Evolutionary conservation across 257 asterid species (phyloP).

Genomic region (Solanum neorickii): DNA sequence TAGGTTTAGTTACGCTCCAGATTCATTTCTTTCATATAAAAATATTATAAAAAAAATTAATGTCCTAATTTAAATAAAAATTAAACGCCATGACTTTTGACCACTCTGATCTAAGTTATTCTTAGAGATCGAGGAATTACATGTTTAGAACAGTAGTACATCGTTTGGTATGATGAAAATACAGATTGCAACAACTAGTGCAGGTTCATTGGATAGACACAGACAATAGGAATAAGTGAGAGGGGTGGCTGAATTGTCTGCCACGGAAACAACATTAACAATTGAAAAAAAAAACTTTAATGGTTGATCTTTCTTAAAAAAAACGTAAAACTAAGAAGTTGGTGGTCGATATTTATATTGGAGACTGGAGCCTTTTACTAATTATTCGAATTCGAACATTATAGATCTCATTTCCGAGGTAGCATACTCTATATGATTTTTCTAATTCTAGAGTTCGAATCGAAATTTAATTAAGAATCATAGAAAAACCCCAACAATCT

Average conservation of each 20-base stretch:
- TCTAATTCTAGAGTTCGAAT: too few species aligned
- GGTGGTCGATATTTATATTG: too few species aligned
- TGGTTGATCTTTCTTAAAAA: neutral
- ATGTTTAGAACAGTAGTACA: neutral
- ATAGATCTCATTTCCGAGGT: accelerated
- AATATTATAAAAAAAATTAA: too few species aligned
- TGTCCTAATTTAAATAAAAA: neutral
- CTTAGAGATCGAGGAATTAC: neutral
- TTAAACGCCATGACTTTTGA: neutral
- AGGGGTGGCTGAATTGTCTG: neutral
- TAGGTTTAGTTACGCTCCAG: neutral
- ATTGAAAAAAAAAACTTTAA: neutral
- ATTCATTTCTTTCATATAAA: neutral
- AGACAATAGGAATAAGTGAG: neutral
- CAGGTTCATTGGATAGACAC: neutral
- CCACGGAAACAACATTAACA: neutral
- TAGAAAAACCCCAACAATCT: neutral
- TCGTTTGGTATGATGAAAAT: neutral
- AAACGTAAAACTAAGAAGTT: too few species aligned
- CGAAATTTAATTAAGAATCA: too few species aligned
- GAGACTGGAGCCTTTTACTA: too few species aligned
- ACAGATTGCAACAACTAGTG: neutral
- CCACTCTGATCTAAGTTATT: neutral
- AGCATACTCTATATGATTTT: too few species aligned
- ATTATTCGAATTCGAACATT: too few species aligned